These are phyloP conservation scores for Podospora pseudopauciseta DNA, from an alignment of 495 filamentous ascomycete genomes.

Conservation along the genomic window DNA sequence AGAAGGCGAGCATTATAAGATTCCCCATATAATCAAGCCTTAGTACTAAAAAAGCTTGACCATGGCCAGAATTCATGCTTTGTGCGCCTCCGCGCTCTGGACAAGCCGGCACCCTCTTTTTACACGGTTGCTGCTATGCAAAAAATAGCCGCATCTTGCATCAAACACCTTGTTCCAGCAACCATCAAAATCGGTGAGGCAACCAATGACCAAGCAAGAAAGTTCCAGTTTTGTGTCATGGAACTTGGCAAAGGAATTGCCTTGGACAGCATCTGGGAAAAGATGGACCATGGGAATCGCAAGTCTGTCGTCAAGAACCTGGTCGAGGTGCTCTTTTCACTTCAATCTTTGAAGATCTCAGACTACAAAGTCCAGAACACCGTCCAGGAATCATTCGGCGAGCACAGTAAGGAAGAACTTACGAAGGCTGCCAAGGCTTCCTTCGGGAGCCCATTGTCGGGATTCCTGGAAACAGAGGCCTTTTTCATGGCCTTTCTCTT, in stretches of 20 bases:
- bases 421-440: neutral
- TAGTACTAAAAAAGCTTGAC: neutral
- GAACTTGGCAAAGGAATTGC: neutral
- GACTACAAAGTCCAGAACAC: neutral
- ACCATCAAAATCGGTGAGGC: neutral
- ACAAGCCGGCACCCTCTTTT: neutral
- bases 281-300: neutral
- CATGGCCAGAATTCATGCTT: neutral
- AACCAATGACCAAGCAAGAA: neutral
- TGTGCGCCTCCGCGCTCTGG: neutral
- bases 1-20: neutral
- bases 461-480: neutral
- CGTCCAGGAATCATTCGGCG: neutral
- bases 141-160: neutral
- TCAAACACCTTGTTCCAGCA: neutral
- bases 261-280: neutral
- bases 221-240: neutral
- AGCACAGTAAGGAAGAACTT: neutral
- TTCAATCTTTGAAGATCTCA: neutral
- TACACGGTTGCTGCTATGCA: neutral
- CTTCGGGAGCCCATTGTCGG: neutral
- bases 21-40: neutral
- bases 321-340: neutral
- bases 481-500: too few species aligned
- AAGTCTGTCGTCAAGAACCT: neutral